Evolutionary conservation across 2,329 filamentous ascomycete species (phyloP).

Genomic region (Harringtonia lauricola): DNA sequence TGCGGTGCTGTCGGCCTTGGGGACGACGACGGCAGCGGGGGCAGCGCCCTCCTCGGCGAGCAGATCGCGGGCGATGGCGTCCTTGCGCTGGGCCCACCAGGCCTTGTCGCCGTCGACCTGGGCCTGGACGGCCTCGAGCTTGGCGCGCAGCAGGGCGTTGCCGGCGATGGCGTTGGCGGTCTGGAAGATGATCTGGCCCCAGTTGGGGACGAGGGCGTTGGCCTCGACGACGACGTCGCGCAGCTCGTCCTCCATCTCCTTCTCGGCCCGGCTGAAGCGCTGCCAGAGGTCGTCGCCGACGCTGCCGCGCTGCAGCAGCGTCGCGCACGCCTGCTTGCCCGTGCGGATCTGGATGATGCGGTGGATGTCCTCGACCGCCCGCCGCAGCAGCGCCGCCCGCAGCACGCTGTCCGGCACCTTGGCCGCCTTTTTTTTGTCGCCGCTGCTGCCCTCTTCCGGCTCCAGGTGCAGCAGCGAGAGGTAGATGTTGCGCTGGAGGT

Average conservation of each 20-base stretch:
- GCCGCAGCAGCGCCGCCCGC: slow-evolving; percentile 76
- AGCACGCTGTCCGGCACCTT: slow-evolving; percentile 73
- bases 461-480: slow-evolving; percentile 78
- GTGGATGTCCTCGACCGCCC: slow-evolving; percentile 86
- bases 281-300: slow-evolving; percentile 96
- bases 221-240: slow-evolving; percentile 93
- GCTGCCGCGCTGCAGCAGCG: slow-evolving; percentile 76
- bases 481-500: slow-evolving; percentile 90
- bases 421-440: slow-evolving; percentile 37
- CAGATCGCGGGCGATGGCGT: slow-evolving; percentile 62
- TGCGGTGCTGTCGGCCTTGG: slow-evolving; percentile 23
- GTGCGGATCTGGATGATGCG: slow-evolving; percentile 81
- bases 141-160: slow-evolving; percentile 65
- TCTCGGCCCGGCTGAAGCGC: slow-evolving; percentile 81
- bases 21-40: slow-evolving; percentile 68
- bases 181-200: slow-evolving; percentile 95
- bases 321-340: slow-evolving; percentile 77
- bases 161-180: slow-evolving; percentile 91
- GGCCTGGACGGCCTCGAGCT: slow-evolving; percentile 62
- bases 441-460: slow-evolving; percentile 29
- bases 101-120: slow-evolving; percentile 65
- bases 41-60: slow-evolving; percentile 75
- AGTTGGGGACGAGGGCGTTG: slow-evolving; percentile 77
- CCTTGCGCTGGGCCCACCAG: slow-evolving; percentile 85
- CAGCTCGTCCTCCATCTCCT: slow-evolving; percentile 94